Evolutionary conservation across 495 filamentous ascomycete species (phyloP), one percentile per base, ranked within the genome.

Genomic region (Lineolata rhizophorae): DNA sequence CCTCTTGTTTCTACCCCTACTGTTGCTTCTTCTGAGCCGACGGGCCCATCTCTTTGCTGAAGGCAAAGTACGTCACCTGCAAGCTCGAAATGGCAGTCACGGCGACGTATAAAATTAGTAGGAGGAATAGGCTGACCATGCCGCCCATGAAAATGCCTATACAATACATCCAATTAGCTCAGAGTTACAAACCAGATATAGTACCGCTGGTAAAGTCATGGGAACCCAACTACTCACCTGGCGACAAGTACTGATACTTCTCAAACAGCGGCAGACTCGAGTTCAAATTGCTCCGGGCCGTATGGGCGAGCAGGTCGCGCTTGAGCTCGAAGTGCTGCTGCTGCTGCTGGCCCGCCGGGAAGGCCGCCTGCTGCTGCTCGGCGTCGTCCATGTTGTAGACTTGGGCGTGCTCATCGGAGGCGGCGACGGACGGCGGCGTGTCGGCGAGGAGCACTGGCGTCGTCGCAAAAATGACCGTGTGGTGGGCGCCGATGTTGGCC

Each of bases 41-140:
- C 28, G 81, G 73, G 0, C 84, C 80, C 56, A 80, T 92, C 50
- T 94, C 85, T 62, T 87, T 92, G 47, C 90, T 83, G 50, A 97
- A 97, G 1, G 87, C 83, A 30, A 73, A 78, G 55, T 95, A 95
- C 6, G 76, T 70, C 9, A 95, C 77, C 51, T 92, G 58, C 22
- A 97, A 57, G 37, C 82, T 83, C 4, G 64, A 54, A 4, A 97
- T 54, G 14, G 78, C 81, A 34, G 46, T 64, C 30, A 95, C 57
- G 16, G 69, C 87, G 31, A 81, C 70, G 44, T 71, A 73, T 12
- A 92, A 52, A 39, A 95, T 80, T 14, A 63, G 53, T 22, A 91
- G 44, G 27, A 90, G 62, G 21, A 93, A 42, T 17, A 82, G 54
- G 13, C 51, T 50, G 18, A 70, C 71, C 18, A 84, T 45, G 15